These are phyloP conservation scores for Alternaria atra DNA, from an alignment of 2,329 filamentous ascomycete genomes.

Conservation along the genomic window DNA sequence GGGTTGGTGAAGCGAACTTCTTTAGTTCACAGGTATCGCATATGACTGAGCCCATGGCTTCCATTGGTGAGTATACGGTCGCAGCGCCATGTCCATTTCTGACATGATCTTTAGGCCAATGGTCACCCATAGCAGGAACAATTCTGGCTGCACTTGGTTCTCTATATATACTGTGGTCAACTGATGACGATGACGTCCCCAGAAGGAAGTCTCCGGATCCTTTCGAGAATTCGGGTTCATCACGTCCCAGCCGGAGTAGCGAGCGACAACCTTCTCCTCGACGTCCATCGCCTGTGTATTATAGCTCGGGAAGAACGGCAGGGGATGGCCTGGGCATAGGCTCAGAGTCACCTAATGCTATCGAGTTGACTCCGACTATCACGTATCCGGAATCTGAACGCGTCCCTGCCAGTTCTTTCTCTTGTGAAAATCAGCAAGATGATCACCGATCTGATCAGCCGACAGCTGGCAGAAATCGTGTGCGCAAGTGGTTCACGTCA, in stretches of 20 bases:
- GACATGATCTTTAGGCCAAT: conserved; percentile 53
- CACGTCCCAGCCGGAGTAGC: conserved; percentile 35
- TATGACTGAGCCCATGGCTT: conserved; percentile 69
- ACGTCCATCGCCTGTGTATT: conserved; percentile 2
- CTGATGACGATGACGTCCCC: conserved; percentile 40
- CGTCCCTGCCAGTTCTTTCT: conserved; percentile 5
- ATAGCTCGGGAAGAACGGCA: neutral
- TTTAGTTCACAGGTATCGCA: conserved; percentile 65
- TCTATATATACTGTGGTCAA: conserved; percentile 61
- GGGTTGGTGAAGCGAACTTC: conserved; percentile 71
- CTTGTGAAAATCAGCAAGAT: neutral
- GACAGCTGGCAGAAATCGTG: conserved; percentile 29
- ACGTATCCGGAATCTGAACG: conserved; percentile 19
- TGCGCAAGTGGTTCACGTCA: conserved; percentile 53
- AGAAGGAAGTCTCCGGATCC: conserved; percentile 16
- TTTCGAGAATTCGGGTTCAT: conserved; percentile 8
- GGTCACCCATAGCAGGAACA: conserved; percentile 68
- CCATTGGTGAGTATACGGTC: conserved; percentile 56
- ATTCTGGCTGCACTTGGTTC: conserved; percentile 67
- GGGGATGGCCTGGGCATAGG: conserved; percentile 22
- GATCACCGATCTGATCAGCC: conserved; percentile 12
- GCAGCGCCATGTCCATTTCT: neutral
- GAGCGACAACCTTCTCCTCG: conserved; percentile 13
- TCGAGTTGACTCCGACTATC: conserved; percentile 26
- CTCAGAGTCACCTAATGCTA: conserved; percentile 22